phyloP scores from a whole-genome alignment of 2,329 filamentous ascomycete species.

The Macrophomina pseudophaseolina region DNA sequence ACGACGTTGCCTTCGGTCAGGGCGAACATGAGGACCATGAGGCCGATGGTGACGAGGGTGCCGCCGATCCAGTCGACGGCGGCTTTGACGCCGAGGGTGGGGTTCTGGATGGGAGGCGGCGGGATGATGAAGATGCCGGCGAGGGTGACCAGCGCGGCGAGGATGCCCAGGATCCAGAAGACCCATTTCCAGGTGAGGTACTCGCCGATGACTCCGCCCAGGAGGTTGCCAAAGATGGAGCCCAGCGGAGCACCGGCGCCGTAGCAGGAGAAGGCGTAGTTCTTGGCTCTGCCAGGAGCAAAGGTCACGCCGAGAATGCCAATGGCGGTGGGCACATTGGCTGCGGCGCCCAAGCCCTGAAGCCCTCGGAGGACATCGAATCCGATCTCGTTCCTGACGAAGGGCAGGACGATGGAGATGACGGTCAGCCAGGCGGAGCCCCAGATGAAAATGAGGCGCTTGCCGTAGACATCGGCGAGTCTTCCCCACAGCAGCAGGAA shows the following conservation, averaged over 20 bases:
- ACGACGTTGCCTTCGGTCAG: constrained; percentile 70
- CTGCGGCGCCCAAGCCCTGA: constrained; percentile 68
- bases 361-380: constrained; percentile 69
- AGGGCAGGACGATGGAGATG: constrained; percentile 63
- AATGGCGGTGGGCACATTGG: constrained; percentile 71
- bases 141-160: constrained; percentile 60
- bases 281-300: constrained; percentile 67
- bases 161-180: constrained; percentile 65
- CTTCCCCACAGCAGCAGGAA: constrained; percentile 69
- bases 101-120: constrained; percentile 41
- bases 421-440: constrained; percentile 66
- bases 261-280: constrained; percentile 70
- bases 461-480: constrained; percentile 64
- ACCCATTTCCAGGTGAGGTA: constrained; percentile 70
- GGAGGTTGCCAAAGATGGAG: constrained; percentile 65
- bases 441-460: constrained; percentile 65
- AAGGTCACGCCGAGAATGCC: constrained; percentile 71
- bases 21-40: constrained; percentile 66
- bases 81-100: constrained; percentile 43
- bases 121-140: constrained; percentile 65
- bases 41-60: constrained; percentile 62
- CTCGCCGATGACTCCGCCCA: constrained; percentile 66
- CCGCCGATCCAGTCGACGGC: constrained; percentile 69
- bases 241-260: constrained; percentile 67
- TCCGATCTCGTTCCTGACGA: constrained; percentile 66